Evolutionary conservation across 768 basidiomycete genomes (phyloP).

Genomic region (Pleurotus pulmonarius): DNA sequence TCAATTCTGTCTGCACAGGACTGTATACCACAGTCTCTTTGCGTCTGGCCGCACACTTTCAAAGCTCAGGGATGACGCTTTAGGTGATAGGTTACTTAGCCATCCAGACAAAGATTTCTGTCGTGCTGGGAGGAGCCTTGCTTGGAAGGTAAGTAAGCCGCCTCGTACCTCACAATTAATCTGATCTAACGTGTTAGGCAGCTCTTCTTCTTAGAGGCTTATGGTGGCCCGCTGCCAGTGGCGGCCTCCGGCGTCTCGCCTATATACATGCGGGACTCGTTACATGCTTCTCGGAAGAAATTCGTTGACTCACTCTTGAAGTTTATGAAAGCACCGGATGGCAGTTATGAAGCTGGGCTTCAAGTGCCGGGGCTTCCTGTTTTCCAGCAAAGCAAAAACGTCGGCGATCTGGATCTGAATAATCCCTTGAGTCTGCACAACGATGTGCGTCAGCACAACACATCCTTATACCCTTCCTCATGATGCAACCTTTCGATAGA

Average conservation of each 20-base stretch:
- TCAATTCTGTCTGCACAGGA: constrained; percentile 21
- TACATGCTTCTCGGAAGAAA: constrained; percentile 48
- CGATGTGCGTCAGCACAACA: constrained; percentile 41
- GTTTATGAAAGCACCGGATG: constrained; percentile 83
- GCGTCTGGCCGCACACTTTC: constrained; percentile 50
- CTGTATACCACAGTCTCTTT: constrained; percentile 44
- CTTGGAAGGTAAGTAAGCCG: constrained; percentile 69
- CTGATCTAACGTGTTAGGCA: constrained; percentile 4
- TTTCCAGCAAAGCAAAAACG: constrained; percentile 25
- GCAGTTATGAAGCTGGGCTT: constrained; percentile 73
- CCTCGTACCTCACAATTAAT: neutral
- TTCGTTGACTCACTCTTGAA: constrained; percentile 60
- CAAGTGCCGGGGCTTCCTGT: constrained; percentile 27
- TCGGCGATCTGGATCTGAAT: constrained; percentile 59
- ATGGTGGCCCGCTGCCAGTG: constrained; percentile 53
- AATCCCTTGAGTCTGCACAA: constrained; percentile 81
- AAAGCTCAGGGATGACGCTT: constrained; percentile 63
- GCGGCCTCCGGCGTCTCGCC: constrained; percentile 36
- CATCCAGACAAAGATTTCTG: constrained; percentile 37
- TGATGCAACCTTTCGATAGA: constrained; percentile 38
- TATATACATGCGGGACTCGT: constrained; percentile 31
- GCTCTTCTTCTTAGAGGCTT: constrained; percentile 6
- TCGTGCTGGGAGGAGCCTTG: constrained; percentile 72
- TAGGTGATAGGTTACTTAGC: constrained; percentile 56
- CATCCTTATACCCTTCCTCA: constrained; percentile 5